Base-by-base conservation (phyloP, 108 stramenopile species). In the Cyclotella kingstonii region DNA sequence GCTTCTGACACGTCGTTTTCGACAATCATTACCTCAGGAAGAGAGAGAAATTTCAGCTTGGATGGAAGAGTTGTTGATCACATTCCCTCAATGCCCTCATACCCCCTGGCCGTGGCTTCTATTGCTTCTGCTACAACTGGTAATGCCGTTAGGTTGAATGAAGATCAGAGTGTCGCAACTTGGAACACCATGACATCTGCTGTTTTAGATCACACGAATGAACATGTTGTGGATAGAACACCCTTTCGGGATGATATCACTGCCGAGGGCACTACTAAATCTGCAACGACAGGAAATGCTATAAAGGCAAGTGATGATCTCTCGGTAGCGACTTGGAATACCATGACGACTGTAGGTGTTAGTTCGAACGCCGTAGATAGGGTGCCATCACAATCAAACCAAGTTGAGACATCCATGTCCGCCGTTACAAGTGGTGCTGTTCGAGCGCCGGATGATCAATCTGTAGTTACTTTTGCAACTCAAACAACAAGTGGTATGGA, bases 401-500 rank as follows among this genome's bases (percentile, higher is more conserved):
- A 35, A 12, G 52, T 36, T 15, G 42, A 29, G 6, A 8, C 26
- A 3, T 73, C 72, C n/a, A 35, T 65, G 40, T 73, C 72, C 14
- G 64, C 58, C 30, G 39, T 23, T 12, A 73, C 72, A 3, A 60
- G 60, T 34, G 48, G 58, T 27, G 72, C 72, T 5, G 46, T 73
- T 9, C 57, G 72, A 23, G 63, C 44, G 11, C 57, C 51, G 23
- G 72, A 73, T 39, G 72, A 73, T 60, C 72, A 73, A 58, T 76
- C 74, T 10, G 54, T 76, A 5, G 67, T 76, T 6, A 76, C 74
- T 5, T 76, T 76, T 70, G 68, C 74, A 4, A 76, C 74, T 8
- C 50, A 54, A 39, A 76, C 68, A 6, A 70, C 74, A 21, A 51
- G 47, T 30, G 66, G 56, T 46, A 44, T 56, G 5, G 63, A 60